Conservation (phyloP, 768 basidiomycete species). For the Mycena belliarum region DNA sequence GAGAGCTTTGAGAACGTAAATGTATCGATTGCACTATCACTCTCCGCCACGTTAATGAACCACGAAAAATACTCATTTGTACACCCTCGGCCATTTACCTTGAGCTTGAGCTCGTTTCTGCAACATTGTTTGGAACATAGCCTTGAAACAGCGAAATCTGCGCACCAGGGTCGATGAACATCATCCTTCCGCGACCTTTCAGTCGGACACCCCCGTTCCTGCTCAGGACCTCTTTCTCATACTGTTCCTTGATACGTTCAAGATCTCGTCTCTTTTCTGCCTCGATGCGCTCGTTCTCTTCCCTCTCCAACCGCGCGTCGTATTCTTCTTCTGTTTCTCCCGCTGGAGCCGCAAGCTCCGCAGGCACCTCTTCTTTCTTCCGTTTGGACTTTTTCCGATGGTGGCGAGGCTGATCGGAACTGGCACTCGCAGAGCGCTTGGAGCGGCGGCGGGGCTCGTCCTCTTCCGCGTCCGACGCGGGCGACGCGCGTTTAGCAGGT, state of each 20-base stretch:
- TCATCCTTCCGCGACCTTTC: conserved; percentile 76
- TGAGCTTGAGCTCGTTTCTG: conserved; percentile 13
- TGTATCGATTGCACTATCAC: conserved; percentile 3
- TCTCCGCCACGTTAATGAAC: background rate
- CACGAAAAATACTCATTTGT: background rate
- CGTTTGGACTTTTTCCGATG: conserved; percentile 28
- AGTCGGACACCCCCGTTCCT: conserved; percentile 55
- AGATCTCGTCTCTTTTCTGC: conserved; percentile 48
- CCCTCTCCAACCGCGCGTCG: conserved; percentile 64
- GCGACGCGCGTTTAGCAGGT: conserved; percentile 16
- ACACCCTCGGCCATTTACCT: too few relatives aligned
- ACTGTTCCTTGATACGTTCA: conserved; percentile 44
- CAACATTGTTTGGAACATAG: background rate
- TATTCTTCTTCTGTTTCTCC: conserved; percentile 75
- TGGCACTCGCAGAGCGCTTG: conserved; percentile 30
- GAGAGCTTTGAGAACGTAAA: conserved; percentile 26
- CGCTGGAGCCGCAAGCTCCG: conserved; percentile 16
- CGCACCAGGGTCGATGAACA: conserved; percentile 60
- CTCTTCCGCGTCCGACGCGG: conserved; percentile 5
- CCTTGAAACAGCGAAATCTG: conserved; percentile 6
- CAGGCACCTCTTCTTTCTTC: conserved; percentile 11
- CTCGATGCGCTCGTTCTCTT: conserved; percentile 62
- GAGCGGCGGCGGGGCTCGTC: conserved; percentile 13
- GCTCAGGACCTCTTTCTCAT: conserved; percentile 33
- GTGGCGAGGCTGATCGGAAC: conserved; percentile 22